Evolutionary conservation across 768 basidiomycete species (phyloP), one percentile per base, ranked within the genome.

Genomic region (Rhodocollybia butyracea): DNA sequence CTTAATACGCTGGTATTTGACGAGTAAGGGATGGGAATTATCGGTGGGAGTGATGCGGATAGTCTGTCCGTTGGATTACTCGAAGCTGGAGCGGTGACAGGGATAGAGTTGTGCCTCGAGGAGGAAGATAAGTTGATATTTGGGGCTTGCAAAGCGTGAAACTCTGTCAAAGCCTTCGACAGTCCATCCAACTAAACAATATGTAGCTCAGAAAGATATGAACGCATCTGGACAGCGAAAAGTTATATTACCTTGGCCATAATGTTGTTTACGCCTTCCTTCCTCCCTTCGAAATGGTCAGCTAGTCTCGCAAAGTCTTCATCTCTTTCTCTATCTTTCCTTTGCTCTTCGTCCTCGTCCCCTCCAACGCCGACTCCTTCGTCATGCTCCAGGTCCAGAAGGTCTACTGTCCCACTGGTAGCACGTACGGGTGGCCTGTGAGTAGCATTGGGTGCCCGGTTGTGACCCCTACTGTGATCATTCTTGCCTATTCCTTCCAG

Each of bases 211-310:
- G 30, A 53, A 40, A 54, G 51, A n/a, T 38, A 50, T 47, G 42
- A 30, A 29, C 29, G 38, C 50, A 40, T 38, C 22, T 38, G 55
- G n/a, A 40, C 40, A 40, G 46, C 43, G 21, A 10, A 41, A 51
- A 47, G n/a, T n/a, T n/a, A n/a, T n/a, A 70, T 34, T 57, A 87
- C 89, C 78, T 89, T 89, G 66, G 65, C 66, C 89, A 91, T 91
- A 30, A 92, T 86, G 29, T 74, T 78, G 51, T 82, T 78, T 19
- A 91, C 87, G 30, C 82, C 81, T 56, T 82, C 79, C 64, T 85
- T 89, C 53, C 86, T 77, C 26, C 84, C 84, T 50, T 81, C 78
- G 64, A 91, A 91, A 61, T 84, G 84, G 54, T 81, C 78, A 7
- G 85, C 79, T 32, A 90, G 73, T 58, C 75, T 82, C 6, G 79